These are phyloP conservation scores for Xylariaceae sp. DNA, from an alignment of 2,329 filamentous ascomycete species.

Conservation along the genomic window DNA sequence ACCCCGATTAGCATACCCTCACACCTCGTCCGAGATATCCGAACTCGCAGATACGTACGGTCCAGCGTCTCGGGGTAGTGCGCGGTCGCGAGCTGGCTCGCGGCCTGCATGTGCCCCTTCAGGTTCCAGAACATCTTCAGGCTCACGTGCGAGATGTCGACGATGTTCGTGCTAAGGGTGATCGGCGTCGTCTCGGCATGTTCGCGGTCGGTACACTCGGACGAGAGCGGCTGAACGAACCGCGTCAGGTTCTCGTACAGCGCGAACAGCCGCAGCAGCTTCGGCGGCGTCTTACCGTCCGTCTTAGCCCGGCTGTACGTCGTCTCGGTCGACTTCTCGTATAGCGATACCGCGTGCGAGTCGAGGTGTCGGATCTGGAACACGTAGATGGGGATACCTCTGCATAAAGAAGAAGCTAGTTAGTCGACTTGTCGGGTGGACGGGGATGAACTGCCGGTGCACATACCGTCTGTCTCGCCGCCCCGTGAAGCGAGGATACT, in stretches of 20 bases:
- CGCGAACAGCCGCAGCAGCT: constrained; percentile 84
- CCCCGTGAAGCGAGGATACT: constrained; percentile 96
- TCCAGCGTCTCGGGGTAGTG: constrained; percentile 95
- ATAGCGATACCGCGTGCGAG: constrained; percentile 76
- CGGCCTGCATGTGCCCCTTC: constrained; percentile 91
- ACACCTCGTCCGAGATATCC: neutral
- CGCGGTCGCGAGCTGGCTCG: constrained; percentile 83
- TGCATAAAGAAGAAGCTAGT: constrained; percentile 34
- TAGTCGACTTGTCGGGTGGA: neutral
- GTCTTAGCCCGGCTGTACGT: constrained; percentile 61
- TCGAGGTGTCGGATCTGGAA: constrained; percentile 86
- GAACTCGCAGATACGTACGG: constrained; percentile 53
- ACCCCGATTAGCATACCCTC: constrained; percentile 11
- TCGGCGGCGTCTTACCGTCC: constrained; percentile 69
- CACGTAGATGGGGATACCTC: constrained; percentile 89
- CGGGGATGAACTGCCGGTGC: neutral
- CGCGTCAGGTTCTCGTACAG: constrained; percentile 91
- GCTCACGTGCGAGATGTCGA: constrained; percentile 86
- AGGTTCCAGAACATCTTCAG: constrained; percentile 96
- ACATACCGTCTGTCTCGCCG: constrained; percentile 70
- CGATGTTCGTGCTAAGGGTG: constrained; percentile 90
- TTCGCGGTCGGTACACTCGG: constrained; percentile 71
- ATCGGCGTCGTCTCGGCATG: constrained; percentile 85
- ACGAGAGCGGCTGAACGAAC: constrained; percentile 85
- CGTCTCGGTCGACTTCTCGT: constrained; percentile 66